Percentiles rank a stretch among this genome's conserved stretches.
These are phyloP conservation scores for Leptodermis oblonga DNA, from an alignment of 257 asterid genomes.

Conservation along the genomic window DNA sequence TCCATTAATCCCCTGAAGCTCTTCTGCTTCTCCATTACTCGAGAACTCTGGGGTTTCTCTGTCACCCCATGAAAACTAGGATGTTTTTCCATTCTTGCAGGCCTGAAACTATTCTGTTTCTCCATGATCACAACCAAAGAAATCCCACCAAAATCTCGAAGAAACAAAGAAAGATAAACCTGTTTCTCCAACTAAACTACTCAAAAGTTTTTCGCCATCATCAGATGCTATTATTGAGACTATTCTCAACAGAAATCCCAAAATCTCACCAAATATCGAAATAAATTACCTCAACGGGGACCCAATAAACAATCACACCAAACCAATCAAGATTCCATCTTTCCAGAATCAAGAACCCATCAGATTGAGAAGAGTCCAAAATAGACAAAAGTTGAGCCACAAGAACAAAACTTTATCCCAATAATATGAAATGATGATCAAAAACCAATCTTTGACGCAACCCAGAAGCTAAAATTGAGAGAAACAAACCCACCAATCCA, in stretches of 20 bases:
- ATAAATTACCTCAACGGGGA: conserved; percentile 21
- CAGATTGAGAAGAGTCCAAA: conserved; percentile 22
- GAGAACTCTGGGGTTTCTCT: conserved; percentile 64
- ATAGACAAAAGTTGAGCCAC: conserved; percentile 16
- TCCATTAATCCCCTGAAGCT: conserved; percentile 64
- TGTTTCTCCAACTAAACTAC: neutral
- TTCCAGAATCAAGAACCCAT: conserved; percentile 10
- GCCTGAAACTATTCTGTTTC: conserved; percentile 1
- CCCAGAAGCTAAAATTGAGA: conserved; percentile 23
- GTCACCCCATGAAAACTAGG: conserved; percentile 19
- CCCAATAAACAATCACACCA: conserved; percentile 11
- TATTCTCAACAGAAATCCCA: conserved; percentile 6
- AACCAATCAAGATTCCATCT: conserved; percentile 14
- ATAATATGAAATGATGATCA: conserved; percentile 9
- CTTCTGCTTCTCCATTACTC: conserved; percentile 60
- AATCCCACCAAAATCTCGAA: conserved; percentile 2
- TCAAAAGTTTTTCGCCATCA: conserved; percentile 26
- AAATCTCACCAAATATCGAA: neutral
- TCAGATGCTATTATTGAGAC: conserved; percentile 17
- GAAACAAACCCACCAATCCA: neutral
- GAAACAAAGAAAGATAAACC: neutral
- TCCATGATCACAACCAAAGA: conserved; percentile 21
- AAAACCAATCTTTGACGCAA: conserved; percentile 16
- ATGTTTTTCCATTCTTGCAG: too few relatives aligned
- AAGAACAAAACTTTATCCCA: conserved; percentile 23